Conservation (phyloP, 2,329 filamentous ascomycete species). For the Colletotrichum shisoi region DNA sequence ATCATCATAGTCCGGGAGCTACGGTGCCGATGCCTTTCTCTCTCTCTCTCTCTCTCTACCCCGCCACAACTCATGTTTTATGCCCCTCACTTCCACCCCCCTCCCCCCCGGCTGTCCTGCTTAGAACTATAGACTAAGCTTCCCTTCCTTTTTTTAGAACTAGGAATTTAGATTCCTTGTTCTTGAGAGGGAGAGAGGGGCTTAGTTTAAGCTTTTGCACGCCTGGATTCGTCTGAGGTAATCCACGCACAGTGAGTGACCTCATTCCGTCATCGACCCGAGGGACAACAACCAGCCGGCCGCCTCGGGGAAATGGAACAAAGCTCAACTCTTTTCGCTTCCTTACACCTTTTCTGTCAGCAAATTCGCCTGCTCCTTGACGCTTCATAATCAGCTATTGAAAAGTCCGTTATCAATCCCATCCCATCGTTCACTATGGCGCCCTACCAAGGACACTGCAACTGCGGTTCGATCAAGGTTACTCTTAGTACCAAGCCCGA, state of each 20-base stretch:
- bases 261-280: neutral
- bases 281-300: too few species aligned
- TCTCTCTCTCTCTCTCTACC: neutral
- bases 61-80: neutral
- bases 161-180: neutral
- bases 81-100: neutral
- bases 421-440: conserved; percentile 1
- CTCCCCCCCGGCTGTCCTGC: neutral
- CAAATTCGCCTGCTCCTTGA: neutral
- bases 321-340: neutral
- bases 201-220: neutral
- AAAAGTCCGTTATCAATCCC: neutral
- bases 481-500: conserved; percentile 27
- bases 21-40: too few species aligned
- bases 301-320: too few species aligned
- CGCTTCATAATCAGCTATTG: neutral
- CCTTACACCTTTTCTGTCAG: too few species aligned
- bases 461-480: conserved; percentile 29
- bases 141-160: neutral
- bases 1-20: neutral
- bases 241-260: neutral
- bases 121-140: neutral
- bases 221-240: neutral
- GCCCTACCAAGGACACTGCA: conserved; percentile 25
- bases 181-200: neutral